These are phyloP conservation scores for Apiospora hydei DNA, from an alignment of 2,329 filamentous ascomycete genomes.

Conservation along the genomic window DNA sequence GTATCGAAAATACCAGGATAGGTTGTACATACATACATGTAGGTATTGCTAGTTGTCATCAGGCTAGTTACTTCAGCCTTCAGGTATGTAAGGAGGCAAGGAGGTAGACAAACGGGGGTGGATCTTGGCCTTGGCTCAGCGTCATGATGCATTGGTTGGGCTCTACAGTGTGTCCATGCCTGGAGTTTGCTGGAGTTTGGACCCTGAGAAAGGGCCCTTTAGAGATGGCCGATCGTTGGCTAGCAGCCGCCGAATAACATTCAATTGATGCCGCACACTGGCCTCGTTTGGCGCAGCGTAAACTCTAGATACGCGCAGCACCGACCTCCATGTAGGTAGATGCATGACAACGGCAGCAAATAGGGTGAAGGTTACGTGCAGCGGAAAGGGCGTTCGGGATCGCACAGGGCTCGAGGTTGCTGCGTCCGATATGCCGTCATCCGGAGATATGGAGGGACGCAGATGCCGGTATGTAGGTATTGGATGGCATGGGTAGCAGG, in stretches of 20 bases:
- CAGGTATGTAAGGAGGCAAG: neutral
- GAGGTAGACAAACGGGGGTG: neutral
- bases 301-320: neutral
- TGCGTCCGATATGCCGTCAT: neutral
- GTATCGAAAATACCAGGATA: neutral
- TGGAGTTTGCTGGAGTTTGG: neutral
- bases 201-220: neutral
- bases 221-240: neutral
- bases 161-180: slow-evolving; percentile 1
- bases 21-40: too few species aligned
- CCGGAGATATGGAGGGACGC: neutral
- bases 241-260: neutral
- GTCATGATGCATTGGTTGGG: slow-evolving; percentile 13
- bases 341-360: neutral
- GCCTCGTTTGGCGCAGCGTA: neutral
- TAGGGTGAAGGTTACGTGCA: neutral
- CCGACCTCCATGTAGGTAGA: neutral
- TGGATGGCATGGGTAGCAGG: neutral
- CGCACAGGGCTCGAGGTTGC: neutral
- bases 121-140: slow-evolving; percentile 18
- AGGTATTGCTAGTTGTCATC: too few species aligned
- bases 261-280: neutral
- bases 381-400: neutral
- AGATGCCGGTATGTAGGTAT: neutral
- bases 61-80: neutral